Conservation (phyloP, 805 yeast genomes). For the Yarrowia phangngaensis region DNA sequence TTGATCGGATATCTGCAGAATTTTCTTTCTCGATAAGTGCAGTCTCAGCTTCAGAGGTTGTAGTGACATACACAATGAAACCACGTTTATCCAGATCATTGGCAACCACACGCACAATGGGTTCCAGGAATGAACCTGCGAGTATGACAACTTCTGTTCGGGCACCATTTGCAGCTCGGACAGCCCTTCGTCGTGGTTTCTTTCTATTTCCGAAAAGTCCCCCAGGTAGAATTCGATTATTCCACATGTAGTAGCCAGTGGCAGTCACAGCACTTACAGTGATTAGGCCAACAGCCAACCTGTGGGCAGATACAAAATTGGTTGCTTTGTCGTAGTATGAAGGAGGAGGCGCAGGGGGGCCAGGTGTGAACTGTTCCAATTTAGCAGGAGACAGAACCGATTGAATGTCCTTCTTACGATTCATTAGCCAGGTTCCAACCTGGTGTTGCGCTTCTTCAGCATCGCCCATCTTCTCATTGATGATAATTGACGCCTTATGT, state of each 20-base stretch:
- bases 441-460: constrained; percentile 20
- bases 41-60: constrained; percentile 57
- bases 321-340: constrained; percentile 28
- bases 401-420: constrained; percentile 18
- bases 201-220: constrained; percentile 18
- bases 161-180: constrained; percentile 62
- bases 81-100: constrained; percentile 75
- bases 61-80: constrained; percentile 73
- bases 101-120: constrained; percentile 63
- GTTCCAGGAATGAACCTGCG: constrained; percentile 74
- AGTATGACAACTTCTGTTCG: constrained; percentile 70
- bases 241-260: constrained; percentile 30
- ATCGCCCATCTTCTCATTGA: constrained; percentile 14
- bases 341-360: constrained; percentile 36
- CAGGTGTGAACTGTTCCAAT: constrained; percentile 9
- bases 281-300: constrained; percentile 30
- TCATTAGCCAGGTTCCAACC: constrained; percentile 11
- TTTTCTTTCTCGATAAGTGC: constrained; percentile 48
- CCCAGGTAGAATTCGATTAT: constrained; percentile 23
- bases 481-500: constrained; percentile 19
- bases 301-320: constrained; percentile 35
- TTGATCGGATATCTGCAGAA: constrained; percentile 64
- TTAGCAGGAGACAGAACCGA: constrained; percentile 7
- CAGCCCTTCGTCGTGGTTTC: constrained; percentile 50
- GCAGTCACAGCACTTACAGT: constrained; percentile 31